A percentile compares a stretch with the other conserved stretches of the same genome.
phyloP scores from a whole-genome alignment of 208 protist genomes.

The Wallacemonas sp. region DNA sequence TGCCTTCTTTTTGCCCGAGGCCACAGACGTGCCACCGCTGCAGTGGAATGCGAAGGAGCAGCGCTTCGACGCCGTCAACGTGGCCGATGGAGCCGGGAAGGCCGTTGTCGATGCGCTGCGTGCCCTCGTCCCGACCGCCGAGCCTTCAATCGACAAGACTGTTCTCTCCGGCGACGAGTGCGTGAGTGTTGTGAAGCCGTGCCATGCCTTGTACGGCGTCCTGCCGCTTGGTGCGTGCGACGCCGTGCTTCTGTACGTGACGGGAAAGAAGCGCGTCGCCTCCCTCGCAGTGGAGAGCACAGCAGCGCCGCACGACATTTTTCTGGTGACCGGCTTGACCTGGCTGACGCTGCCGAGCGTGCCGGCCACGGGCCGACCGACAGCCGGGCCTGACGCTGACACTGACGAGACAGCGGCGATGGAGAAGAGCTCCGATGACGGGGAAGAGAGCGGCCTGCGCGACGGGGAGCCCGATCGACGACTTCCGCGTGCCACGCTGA shows the following conservation, averaged over 20 bases:
- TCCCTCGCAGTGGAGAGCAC: slow-evolving; percentile 18
- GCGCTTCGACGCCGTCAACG: slow-evolving; percentile 37
- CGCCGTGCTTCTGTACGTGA: slow-evolving; percentile 72
- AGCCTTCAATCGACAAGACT: background rate
- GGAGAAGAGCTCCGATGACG: slow-evolving; percentile 14
- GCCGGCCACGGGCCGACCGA: slow-evolving; percentile 4
- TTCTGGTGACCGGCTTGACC: slow-evolving; percentile 45
- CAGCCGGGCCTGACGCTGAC: background rate
- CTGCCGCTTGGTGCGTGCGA: slow-evolving; percentile 44
- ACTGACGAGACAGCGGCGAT: slow-evolving; percentile 2
- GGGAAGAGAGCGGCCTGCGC: background rate
- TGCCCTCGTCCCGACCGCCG: too few relatives aligned
- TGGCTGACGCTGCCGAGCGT: slow-evolving; percentile 54
- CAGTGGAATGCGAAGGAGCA: slow-evolving; percentile 51
- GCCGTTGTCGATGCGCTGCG: background rate
- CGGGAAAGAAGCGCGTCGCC: slow-evolving; percentile 35
- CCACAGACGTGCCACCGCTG: slow-evolving; percentile 30
- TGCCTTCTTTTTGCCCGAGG: slow-evolving; percentile 30
- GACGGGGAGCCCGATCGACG: slow-evolving; percentile 7
- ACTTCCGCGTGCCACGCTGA: slow-evolving; percentile 37
- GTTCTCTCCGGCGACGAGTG: background rate
- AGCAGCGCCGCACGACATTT: slow-evolving; percentile 38
- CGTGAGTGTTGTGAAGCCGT: slow-evolving; percentile 30
- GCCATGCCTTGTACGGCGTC: slow-evolving; percentile 73
- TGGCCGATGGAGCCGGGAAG: slow-evolving; percentile 12